Evolutionary conservation across 2,329 filamentous ascomycete genomes (phyloP).

Genomic region (Xylariales sp.): DNA sequence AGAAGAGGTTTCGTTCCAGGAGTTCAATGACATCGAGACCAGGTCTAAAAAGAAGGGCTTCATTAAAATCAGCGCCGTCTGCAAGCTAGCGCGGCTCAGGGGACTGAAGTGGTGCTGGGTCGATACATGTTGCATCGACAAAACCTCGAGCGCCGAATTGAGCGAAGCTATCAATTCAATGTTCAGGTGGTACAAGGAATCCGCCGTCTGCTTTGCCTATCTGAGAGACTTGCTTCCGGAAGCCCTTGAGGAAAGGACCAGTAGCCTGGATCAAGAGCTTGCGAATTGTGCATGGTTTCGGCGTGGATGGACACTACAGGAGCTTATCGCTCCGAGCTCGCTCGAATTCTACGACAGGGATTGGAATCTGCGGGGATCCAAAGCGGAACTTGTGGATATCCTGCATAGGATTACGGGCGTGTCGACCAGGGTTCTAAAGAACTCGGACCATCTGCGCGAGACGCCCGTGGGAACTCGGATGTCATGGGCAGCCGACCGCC

Average conservation of each 20-base stretch:
- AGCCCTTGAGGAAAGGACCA: background rate
- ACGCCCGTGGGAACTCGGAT: conserved; percentile 16
- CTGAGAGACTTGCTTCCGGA: conserved; percentile 11
- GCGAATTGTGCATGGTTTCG: conserved; percentile 25
- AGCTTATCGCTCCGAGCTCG: conserved; percentile 27
- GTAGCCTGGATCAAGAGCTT: background rate
- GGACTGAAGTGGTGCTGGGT: conserved; percentile 26
- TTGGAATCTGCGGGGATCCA: conserved; percentile 24
- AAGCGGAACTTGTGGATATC: conserved; percentile 11
- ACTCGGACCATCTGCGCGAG: conserved; percentile 7
- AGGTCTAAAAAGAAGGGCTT: conserved; percentile 15
- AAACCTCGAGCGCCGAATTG: conserved; percentile 28
- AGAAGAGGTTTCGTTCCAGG: conserved; percentile 30
- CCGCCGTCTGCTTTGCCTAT: conserved; percentile 27
- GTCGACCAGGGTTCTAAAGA: conserved; percentile 11
- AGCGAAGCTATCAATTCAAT: conserved; percentile 36
- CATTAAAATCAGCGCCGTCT: conserved; percentile 10
- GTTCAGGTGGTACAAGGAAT: conserved; percentile 32
- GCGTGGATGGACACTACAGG: conserved; percentile 35
- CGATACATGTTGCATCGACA: conserved; percentile 36
- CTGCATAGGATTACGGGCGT: conserved; percentile 23
- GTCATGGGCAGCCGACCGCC: conserved; percentile 27
- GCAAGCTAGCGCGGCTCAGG: conserved; percentile 11
- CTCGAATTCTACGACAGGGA: conserved; percentile 23
- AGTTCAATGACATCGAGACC: conserved; percentile 12